Evolutionary conservation across 2,329 filamentous ascomycete genomes (phyloP).

Genomic region (Annulohypoxylon truncatum): DNA sequence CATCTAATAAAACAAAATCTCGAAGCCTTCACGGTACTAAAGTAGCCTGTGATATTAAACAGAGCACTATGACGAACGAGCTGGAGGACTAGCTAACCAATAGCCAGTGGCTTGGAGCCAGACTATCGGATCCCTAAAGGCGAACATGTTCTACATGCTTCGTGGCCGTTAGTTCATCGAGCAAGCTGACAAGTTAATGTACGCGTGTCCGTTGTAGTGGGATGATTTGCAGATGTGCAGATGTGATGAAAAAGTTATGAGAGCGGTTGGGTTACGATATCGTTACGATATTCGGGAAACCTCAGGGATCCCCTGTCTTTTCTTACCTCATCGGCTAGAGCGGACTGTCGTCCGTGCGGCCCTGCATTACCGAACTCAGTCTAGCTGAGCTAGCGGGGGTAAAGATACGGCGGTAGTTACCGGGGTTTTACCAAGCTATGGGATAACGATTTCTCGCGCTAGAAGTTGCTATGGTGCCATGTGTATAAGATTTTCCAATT

Average conservation of each 20-base stretch:
- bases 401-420: constrained; percentile 9
- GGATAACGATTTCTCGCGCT: neutral
- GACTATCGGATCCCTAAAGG: constrained; percentile 16
- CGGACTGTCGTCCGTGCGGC: constrained; percentile 29
- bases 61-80: neutral
- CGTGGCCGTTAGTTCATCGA: neutral
- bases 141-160: neutral
- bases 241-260: constrained; percentile 18
- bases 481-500: too few relatives aligned
- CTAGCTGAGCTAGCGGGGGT: constrained; percentile 13
- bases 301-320: constrained; percentile 24
- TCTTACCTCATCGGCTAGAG: constrained; percentile 25
- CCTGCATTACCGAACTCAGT: constrained; percentile 32
- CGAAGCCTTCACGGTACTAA: neutral
- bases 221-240: neutral
- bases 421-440: neutral
- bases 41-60: neutral
- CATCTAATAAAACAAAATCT: neutral
- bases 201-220: constrained; percentile 14
- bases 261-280: constrained; percentile 11
- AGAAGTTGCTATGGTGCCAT: neutral
- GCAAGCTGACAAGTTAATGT: neutral
- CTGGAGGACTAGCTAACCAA: neutral
- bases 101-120: constrained; percentile 8
- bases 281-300: constrained; percentile 20